These are phyloP conservation scores for Ustanciosporium gigantosporum DNA, from an alignment of 1,284 basidiomycete genomes.

Conservation along the genomic window DNA sequence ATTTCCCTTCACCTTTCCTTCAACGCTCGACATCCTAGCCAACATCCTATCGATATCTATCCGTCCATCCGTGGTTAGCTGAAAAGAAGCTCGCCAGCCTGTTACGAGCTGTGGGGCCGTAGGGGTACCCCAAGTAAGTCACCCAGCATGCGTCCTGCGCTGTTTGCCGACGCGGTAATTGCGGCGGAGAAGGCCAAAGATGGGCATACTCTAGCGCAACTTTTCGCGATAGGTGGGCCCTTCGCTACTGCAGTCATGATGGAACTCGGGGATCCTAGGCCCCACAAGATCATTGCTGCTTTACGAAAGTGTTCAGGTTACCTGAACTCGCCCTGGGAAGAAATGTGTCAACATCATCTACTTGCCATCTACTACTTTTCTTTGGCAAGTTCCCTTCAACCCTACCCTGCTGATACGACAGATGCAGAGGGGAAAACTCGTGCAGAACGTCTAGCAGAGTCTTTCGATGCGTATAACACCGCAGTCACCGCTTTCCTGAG, in stretches of 20 bases:
- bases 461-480: constrained; percentile 46
- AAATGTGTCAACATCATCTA: constrained; percentile 41
- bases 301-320: constrained; percentile 41
- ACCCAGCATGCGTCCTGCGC: constrained; percentile 24
- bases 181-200: constrained; percentile 10
- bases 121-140: no score
- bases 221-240: constrained; percentile 36
- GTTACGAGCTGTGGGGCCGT: no score
- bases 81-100: no score
- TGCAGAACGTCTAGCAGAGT: constrained; percentile 24
- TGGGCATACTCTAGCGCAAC: constrained; percentile 37
- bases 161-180: constrained; percentile 41
- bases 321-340: constrained; percentile 48
- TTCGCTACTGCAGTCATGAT: constrained; percentile 15
- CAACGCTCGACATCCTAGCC: no score
- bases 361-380: constrained; percentile 30
- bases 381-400: constrained; percentile 14
- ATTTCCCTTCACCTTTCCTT: no score
- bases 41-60: no score
- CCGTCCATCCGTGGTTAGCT: no score
- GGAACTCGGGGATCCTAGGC: constrained; percentile 26
- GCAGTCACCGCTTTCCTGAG: constrained; percentile 45
- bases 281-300: constrained; percentile 15
- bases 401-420: background rate
- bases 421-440: constrained; percentile 26